Evolutionary conservation across 495 filamentous ascomycete species (phyloP), one percentile per base, ranked within the genome.

Genomic region (Tetracladium setigerum): DNA sequence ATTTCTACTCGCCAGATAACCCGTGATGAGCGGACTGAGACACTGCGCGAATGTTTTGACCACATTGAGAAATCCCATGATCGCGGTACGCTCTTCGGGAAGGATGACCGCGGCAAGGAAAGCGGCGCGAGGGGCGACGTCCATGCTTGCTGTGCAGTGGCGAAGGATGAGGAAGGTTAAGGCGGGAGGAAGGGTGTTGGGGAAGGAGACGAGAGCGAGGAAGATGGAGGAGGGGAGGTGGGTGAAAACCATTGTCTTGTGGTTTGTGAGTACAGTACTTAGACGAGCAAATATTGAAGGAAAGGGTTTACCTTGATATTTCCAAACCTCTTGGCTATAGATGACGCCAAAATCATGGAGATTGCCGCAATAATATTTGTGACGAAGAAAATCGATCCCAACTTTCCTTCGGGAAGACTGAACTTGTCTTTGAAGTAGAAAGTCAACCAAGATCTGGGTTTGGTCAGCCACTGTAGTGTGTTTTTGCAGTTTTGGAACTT

Each of bases 341-440:
- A 83, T 0, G 85, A 81, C 2, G 86, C 80, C 30, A 89, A 76
- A 2, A 91, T 69, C 56, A 81, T 86, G 4, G 82, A 83, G 2
- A 77, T 60, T 0, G 86, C 79, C 1, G 82, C 65, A 41, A 88
- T 73, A 49, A 88, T 72, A 58, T 75, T 79, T 1, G 80, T 81
- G 7, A 68, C 70, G 42, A 81, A 79, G 60, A 86, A 85, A 8
- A 89, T 71, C 3, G 74, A 77, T 22, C 86, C 86, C 9, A 92
- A 77, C n/a, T 71, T 68, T 2, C 81, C 81, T 60, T 87, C 78
- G 17, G 71, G 59, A 0, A 89, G 70, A 52, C 72, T 61, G 62
- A 94, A 91, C 59, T 89, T 92, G 43, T 73, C 67, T 41, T 81
- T 76, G 67, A 95, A 79, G 68, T 81, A 94, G 64, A 85, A 89